Evolutionary conservation across 176 grass and related monocot genomes (phyloP), one percentile per base, ranked within the genome.

Genomic region (Areca catechu): DNA sequence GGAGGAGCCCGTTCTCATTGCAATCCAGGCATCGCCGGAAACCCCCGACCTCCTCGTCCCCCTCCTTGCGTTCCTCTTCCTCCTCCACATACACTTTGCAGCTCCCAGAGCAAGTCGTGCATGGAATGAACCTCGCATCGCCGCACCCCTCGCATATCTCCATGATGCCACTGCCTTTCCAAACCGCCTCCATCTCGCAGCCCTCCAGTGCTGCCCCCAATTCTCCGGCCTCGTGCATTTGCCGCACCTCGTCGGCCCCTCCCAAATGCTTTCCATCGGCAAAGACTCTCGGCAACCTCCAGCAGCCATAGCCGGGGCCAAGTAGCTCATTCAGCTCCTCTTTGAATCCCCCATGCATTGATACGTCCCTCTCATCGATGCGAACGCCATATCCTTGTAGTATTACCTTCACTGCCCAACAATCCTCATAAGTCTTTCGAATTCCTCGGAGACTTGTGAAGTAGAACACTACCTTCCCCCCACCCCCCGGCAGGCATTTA

Each of bases 1-100:
- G 76, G 10, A 93, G 77, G 4, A 98, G 80, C 3, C 94, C 94
- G 25, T 98, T 98, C 74, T 98, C 94, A 69, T 98, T 98, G 81
- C 94, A 98, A 19, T 93, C 84, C 67, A 73, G 61, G 61, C 94
- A 98, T 5, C 88, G 65, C 55, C 78, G 20, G 72, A 98, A 98
- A 5, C 79, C 84, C 19, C 74, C 76, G 15, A 21, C 7, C 20
- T 58, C 51, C 20, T 76, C 72, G 5, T 89, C 85, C 53, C 62
- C 61, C 20, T 50, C 43, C 12, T 4, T 50, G 3, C 34, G 1
- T 43, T 43, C 34, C 5, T 67, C 76, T 37, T 72, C 65, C 18
- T 59, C 61, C 49, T 86, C 79, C 34, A 93, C 78, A 71, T 82
- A 98, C 65, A 98, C 84, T 76, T 98, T 98, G 71, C 94, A 98